phyloP scores from a whole-genome alignment of 2,329 filamentous ascomycete species.

The Bipolaris oryzae region DNA sequence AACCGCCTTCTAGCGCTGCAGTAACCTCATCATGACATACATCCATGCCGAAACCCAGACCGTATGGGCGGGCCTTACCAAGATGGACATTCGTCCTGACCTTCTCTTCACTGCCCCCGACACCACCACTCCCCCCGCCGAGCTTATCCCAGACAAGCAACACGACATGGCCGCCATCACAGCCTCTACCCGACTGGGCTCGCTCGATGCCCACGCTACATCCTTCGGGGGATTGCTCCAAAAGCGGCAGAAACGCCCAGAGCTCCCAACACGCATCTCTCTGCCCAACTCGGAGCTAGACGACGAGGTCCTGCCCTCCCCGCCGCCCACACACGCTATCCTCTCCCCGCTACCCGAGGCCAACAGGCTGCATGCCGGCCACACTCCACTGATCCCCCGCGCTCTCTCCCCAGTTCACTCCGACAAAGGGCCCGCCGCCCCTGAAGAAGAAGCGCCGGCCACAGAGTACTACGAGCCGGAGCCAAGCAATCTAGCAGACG shows the following conservation, averaged over 20 bases:
- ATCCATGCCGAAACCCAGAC: conserved; percentile 41
- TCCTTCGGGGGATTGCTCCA: conserved; percentile 29
- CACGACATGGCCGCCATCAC: conserved; percentile 18
- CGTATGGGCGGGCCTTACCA: conserved; percentile 39
- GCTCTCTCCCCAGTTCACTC: conserved; percentile 21
- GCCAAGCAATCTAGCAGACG: conserved; percentile 25
- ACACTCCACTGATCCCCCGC: conserved; percentile 43
- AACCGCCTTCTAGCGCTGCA: conserved; percentile 28
- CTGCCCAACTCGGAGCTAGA: conserved; percentile 29
- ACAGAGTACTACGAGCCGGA: conserved; percentile 18
- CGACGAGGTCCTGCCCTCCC: conserved; percentile 38
- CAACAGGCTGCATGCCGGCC: conserved; percentile 46
- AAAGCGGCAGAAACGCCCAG: conserved; percentile 30
- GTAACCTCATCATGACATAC: conserved; percentile 27
- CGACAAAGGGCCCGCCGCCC: conserved; percentile 11
- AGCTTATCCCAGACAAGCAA: conserved; percentile 35
- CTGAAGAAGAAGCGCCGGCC: conserved; percentile 13
- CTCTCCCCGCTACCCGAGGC: conserved; percentile 44
- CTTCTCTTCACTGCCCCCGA: conserved; percentile 30
- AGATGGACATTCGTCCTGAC: conserved; percentile 34
- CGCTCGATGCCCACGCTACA: conserved; percentile 8
- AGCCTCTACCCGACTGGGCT: conserved; percentile 7
- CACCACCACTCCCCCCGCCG: conserved; percentile 41
- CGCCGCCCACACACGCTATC: conserved; percentile 37
- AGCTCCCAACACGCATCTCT: conserved; percentile 32